Base-by-base conservation (phyloP, 805 yeast genomes). In the Teunomyces aglyptinius region DNA sequence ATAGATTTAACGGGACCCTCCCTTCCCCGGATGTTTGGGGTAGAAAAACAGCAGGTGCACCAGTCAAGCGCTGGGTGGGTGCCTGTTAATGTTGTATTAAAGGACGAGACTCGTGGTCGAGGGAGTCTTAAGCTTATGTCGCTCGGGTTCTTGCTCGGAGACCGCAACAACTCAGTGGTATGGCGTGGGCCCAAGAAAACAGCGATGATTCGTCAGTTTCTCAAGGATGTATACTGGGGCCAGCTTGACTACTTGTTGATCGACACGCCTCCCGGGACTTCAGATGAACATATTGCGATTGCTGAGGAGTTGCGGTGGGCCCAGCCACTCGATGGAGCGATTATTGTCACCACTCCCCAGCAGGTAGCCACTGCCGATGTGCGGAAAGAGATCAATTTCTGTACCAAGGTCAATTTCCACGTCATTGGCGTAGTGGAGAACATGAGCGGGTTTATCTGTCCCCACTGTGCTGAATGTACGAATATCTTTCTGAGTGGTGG, bases 101-200 rank as follows among this genome's bases (percentile, higher is more conserved):
- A 43, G 15, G 32, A 41, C 6, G 49, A 47, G 19, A 44, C 51
- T 38, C 29, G 47, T 46, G 65, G 22, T 65, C 76, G 48, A 59
- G 80, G 59, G 3, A 58, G 44, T 43, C 66, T 92, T 10, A 76
- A 80, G 22, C 77, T 91, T 38, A 89, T 92, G 86, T 88, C 96
- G 3, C 65, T 94, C 11, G 99, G 98, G 5, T 94, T 94, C 61
- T 66, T 94, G 43, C 67, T 94, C 5, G 83, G 85, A 20, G 85
- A 89, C 59, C 68, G 98, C 51, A 96, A 95, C 22, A 88, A 86
- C 57, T 83, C 95, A 20, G 94, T 94, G 13, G 97, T 94, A 7
- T 94, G 99, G 99, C 76, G 98, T 60, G 99, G 99, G 0, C 99
- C 99, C 2, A 90, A 92, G 67, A 94, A 95, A 62, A 91, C 97